Evolutionary conservation across 2,329 filamentous ascomycete species (phyloP), one percentile per base, ranked within the genome.

Genomic region (Aspergillus arachidicola): DNA sequence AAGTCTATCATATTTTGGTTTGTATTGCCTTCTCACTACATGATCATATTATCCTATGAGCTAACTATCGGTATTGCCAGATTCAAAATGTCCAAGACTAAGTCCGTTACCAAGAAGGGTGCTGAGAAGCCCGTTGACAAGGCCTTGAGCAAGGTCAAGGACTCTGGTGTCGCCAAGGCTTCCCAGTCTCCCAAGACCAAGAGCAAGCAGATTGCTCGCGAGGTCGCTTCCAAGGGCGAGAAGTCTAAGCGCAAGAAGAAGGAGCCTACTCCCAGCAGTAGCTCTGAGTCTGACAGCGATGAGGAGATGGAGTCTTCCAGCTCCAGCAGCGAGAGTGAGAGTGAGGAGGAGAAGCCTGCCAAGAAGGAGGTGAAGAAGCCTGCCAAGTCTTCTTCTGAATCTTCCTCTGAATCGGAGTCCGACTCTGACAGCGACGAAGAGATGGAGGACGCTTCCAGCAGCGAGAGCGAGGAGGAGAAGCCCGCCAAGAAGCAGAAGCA

Each of bases 141-240:
- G 75, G 70, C 76, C 69, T 64, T 82, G 68, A 76, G 70, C 74
- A 82, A 82, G 75, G 81, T 82, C 71, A 83, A 83, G 76, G 76
- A 78, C 67, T 75, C 76, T 63, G 80, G 76, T 65, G 76, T 83
- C 61, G 75, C 76, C 68, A 83, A 83, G 75, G 68, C 78, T 50
- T 74, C 80, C 59, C 73, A 81, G 72, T 78, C 75, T 62, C 73
- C 76, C 38, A 81, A 81, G 71, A 68, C 75, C 60, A 81, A 82
- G 78, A 78, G 77, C 76, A 82, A 81, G 74, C 74, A 77, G 63
- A 70, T 81, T 60, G 79, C 80, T 64, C 76, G 75, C 64, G 75
- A 80, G 65, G 69, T 79, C 34, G 76, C 73, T 59, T 61, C 71
- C 57, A 81, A 81, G 72, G 76, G 76, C 59, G 71, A 78, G 60